These are phyloP conservation scores for Citrullus mucosospermus DNA, from an alignment of 306 rosid genomes.

Conservation along the genomic window DNA sequence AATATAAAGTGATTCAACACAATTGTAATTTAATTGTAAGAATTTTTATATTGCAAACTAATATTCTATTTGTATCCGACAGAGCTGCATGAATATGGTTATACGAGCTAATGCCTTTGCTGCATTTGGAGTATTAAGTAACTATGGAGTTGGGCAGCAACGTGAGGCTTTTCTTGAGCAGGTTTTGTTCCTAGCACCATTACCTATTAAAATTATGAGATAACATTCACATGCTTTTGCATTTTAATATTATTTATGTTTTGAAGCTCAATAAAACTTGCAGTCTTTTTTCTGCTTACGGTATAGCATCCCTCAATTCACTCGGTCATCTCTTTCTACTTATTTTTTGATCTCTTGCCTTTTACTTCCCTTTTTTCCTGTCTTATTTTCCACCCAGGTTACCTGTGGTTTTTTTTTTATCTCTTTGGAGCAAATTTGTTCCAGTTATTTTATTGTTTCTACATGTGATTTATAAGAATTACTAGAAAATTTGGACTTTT, in stretches of 20 bases:
- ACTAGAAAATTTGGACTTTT: not conserved
- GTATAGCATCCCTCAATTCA: not conserved
- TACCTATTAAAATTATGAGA: not conserved
- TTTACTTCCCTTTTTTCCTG: not conserved
- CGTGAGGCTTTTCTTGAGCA: constrained; percentile 83
- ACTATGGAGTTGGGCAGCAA: constrained; percentile 50
- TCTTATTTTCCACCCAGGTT: not conserved
- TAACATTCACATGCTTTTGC: not conserved
- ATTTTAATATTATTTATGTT: not conserved
- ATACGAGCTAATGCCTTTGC: constrained; percentile 91
- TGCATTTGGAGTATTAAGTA: constrained; percentile 80
- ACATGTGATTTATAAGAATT: not conserved
- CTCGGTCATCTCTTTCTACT: not conserved
- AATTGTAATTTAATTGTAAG: not conserved
- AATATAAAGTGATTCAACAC: not conserved
- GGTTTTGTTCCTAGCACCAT: constrained; percentile 30
- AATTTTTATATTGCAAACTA: not conserved
- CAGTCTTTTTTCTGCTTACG: not conserved
- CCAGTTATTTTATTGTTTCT: not conserved
- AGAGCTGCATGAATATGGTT: constrained; percentile 54
- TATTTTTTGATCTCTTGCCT: not conserved
- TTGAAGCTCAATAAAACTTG: not conserved
- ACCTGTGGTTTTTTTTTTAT: not conserved
- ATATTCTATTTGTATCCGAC: constrained; percentile 9
- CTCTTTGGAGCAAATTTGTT: not conserved